Evolutionary conservation across 768 basidiomycete species (phyloP).

Genomic region (Leccinum ochraceum): DNA sequence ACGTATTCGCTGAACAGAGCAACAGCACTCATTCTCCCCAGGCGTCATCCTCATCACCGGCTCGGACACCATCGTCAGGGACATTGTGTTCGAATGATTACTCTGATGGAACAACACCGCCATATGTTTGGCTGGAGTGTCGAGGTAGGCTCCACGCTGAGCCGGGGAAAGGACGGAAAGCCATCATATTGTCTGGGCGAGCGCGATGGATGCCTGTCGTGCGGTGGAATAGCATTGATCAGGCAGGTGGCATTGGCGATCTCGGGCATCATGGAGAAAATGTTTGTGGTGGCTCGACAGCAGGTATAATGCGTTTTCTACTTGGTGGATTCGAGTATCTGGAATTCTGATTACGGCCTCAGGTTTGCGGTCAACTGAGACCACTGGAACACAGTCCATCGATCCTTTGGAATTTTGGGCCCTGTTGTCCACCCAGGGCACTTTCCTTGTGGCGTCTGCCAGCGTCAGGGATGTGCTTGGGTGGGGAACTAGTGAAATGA

Average conservation of each 20-base stretch:
- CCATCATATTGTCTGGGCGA: conserved; percentile 87
- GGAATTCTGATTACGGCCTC: not conserved
- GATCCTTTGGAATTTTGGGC: conserved; percentile 52
- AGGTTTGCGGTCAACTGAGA: conserved; percentile 10
- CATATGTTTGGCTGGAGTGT: conserved; percentile 88
- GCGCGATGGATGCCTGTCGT: conserved; percentile 65
- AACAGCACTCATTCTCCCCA: not conserved
- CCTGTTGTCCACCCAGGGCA: conserved; percentile 44
- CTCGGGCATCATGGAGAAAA: not conserved
- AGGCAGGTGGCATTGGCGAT: conserved; percentile 42
- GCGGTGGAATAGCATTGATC: conserved; percentile 57
- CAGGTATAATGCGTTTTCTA: conserved; percentile 28
- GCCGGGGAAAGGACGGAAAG: conserved; percentile 92
- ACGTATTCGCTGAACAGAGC: conserved; percentile 4
- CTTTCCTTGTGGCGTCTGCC: conserved; percentile 51
- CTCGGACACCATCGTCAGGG: conserved; percentile 3
- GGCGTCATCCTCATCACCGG: conserved; percentile 1
- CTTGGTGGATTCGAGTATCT: not conserved
- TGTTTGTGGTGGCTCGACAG: not conserved
- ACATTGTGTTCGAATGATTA: not conserved
- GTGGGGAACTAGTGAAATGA: conserved; percentile 53
- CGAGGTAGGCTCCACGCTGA: conserved; percentile 89
- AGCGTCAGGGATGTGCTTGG: conserved; percentile 66
- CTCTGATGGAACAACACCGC: conserved; percentile 21
- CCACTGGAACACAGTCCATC: not conserved